phyloP scores from a whole-genome alignment of 306 rosid species.

The Luffa aegyptiaca region DNA sequence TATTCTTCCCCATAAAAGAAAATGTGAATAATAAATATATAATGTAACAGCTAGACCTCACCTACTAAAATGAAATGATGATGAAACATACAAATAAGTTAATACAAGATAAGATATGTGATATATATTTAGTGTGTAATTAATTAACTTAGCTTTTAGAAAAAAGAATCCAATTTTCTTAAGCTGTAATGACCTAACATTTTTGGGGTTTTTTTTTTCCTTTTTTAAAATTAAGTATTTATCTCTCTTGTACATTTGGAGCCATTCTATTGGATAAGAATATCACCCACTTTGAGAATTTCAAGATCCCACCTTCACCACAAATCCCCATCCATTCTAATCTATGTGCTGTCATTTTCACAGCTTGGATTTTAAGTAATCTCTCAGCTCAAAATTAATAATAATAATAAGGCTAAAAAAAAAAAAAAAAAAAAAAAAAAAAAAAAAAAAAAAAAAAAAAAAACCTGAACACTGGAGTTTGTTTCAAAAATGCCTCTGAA shows the following conservation, averaged over 20 bases:
- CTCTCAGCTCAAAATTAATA: neutral
- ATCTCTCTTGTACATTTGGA: neutral
- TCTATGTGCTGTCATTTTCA: neutral
- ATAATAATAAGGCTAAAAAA: too few relatives aligned
- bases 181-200: neutral
- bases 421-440: too few relatives aligned
- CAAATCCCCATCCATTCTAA: neutral
- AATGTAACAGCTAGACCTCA: slow-evolving; percentile 7
- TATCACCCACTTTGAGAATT: neutral
- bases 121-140: neutral
- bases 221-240: too few relatives aligned
- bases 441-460: too few relatives aligned
- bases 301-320: neutral
- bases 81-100: neutral
- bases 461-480: too few relatives aligned
- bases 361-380: neutral
- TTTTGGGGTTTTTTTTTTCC: neutral
- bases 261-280: neutral
- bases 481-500: too few relatives aligned
- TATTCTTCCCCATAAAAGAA: neutral
- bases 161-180: neutral
- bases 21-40: neutral
- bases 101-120: neutral
- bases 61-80: slow-evolving; percentile 7
- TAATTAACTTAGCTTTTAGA: neutral